Evolutionary conservation across 129 eudicot genomes (phyloP).

Genomic region (Glebionis coronaria): DNA sequence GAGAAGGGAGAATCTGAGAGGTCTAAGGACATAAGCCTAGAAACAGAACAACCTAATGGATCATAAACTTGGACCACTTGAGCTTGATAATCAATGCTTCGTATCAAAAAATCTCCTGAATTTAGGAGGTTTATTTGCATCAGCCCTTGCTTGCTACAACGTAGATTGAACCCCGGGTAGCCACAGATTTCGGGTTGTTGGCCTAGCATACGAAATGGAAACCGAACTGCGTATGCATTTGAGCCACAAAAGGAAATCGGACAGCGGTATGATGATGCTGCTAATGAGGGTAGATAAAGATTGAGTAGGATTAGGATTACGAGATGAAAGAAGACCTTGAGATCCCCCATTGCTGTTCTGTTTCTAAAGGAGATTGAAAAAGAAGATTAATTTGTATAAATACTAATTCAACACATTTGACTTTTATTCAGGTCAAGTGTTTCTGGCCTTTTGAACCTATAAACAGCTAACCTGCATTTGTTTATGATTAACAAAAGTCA

Average conservation of each 20-base stretch:
- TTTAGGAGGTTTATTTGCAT: slow-evolving; percentile 39
- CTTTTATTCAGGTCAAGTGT: slow-evolving; percentile 29
- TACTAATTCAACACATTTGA: slow-evolving; percentile 25
- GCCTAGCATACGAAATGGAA: slow-evolving; percentile 43
- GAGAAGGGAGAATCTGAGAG: slow-evolving; percentile 51
- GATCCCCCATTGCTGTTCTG: slow-evolving; percentile 32
- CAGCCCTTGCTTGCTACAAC: slow-evolving; percentile 30
- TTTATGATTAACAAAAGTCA: slow-evolving; percentile 26
- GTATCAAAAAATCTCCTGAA: slow-evolving; percentile 49
- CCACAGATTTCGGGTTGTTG: slow-evolving; percentile 41
- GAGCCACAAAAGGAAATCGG: slow-evolving; percentile 37
- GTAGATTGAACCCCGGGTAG: slow-evolving; percentile 51
- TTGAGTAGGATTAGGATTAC: slow-evolving; percentile 22
- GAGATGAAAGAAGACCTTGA: slow-evolving; percentile 28
- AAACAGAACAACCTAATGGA: slow-evolving; percentile 46
- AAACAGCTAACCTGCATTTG: slow-evolving; percentile 25
- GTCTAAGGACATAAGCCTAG: slow-evolving; percentile 37
- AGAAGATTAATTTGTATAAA: slow-evolving; percentile 14
- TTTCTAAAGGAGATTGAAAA: slow-evolving; percentile 18
- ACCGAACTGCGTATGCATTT: slow-evolving; percentile 25
- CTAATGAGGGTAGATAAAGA: slow-evolving; percentile 26
- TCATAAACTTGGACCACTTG: slow-evolving; percentile 55
- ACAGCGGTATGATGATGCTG: slow-evolving; percentile 34
- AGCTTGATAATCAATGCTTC: slow-evolving; percentile 40
- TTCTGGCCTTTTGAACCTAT: slow-evolving; percentile 30